These are phyloP conservation scores for Thielaviopsis populi DNA, from an alignment of 2,329 filamentous ascomycete genomes.

Conservation along the genomic window DNA sequence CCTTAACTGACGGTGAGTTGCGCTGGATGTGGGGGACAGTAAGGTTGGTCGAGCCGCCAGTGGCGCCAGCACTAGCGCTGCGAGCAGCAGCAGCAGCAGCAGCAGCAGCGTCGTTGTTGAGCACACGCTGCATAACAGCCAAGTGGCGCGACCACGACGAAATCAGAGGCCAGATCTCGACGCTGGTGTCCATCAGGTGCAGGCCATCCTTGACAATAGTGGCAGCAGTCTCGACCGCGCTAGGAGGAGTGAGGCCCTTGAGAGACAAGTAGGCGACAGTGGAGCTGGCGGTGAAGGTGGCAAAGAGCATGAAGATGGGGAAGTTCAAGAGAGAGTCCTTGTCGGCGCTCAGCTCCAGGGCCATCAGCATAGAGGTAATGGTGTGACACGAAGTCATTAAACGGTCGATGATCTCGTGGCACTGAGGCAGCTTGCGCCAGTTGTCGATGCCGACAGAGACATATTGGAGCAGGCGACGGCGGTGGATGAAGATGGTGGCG, in stretches of 20 bases:
- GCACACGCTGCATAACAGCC: conserved; percentile 45
- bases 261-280: conserved; percentile 48
- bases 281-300: conserved; percentile 44
- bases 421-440: conserved; percentile 36
- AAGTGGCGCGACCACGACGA: conserved; percentile 45
- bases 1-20: conserved; percentile 33
- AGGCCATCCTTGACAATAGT: conserved; percentile 44
- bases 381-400: conserved; percentile 45
- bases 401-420: conserved; percentile 39
- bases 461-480: conserved; percentile 42
- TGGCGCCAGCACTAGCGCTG: conserved; percentile 21
- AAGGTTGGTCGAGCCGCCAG: conserved; percentile 23
- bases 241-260: conserved; percentile 42
- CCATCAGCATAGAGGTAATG: conserved; percentile 40
- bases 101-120: conserved; percentile 36
- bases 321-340: conserved; percentile 46
- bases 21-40: conserved; percentile 20
- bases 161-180: conserved; percentile 45
- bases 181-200: conserved; percentile 43
- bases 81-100: conserved; percentile 24
- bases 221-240: conserved; percentile 41
- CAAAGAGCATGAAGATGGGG: conserved; percentile 49
- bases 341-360: conserved; percentile 40
- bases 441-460: conserved; percentile 39
- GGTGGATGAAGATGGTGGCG: conserved; percentile 45